phyloP scores from a whole-genome alignment of 208 protist genomes.

The Balamuthia mandrillaris region DNA sequence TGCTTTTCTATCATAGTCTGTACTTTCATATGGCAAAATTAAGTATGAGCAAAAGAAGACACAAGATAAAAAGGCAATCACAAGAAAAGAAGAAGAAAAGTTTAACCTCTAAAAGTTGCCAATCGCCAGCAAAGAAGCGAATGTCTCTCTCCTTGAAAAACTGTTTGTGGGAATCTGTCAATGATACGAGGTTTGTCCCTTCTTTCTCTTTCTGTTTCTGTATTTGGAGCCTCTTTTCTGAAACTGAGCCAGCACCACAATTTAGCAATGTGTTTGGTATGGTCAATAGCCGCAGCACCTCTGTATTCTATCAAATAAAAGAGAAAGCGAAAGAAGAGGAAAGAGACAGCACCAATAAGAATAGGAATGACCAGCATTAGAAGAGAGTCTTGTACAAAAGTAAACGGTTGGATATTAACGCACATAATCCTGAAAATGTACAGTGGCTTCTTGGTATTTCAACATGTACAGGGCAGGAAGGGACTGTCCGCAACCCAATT shows the following conservation, averaged over 20 bases:
- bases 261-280: not conserved
- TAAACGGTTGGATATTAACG: too few species aligned
- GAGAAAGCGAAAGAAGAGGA: not conserved
- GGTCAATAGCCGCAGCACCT: slow-evolving; percentile 9
- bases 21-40: not conserved
- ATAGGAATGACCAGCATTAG: not conserved
- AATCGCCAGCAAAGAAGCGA: slow-evolving; percentile 23
- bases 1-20: too few species aligned
- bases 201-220: not conserved
- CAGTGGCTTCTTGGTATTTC: not conserved
- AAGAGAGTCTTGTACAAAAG: too few species aligned
- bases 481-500: slow-evolving; percentile 29
- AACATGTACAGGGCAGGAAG: slow-evolving; percentile 12
- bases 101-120: not conserved
- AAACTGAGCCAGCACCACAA: not conserved
- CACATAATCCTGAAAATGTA: slow-evolving; percentile 27
- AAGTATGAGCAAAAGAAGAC: not conserved
- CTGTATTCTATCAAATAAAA: not conserved
- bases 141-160: too few species aligned
- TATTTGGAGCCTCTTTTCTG: not conserved
- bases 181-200: too few species aligned
- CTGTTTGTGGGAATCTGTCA: too few species aligned
- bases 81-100: not conserved
- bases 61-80: not conserved
- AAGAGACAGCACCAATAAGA: too few species aligned